Evolutionary conservation across 345 rosid species (phyloP).

Genomic region (Hibiscus syriacus): DNA sequence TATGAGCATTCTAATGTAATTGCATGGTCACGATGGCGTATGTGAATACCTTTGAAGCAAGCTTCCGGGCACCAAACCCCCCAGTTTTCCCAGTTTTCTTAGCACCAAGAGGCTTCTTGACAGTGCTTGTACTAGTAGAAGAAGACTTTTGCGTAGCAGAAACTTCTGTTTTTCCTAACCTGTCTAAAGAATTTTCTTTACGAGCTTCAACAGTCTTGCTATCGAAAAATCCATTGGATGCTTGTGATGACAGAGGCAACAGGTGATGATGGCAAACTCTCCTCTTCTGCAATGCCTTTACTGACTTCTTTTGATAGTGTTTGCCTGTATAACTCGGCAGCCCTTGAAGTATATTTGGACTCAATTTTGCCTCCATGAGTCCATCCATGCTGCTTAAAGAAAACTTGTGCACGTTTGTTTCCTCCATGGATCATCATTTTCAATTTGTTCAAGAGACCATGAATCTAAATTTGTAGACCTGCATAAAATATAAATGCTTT

Average conservation of each 20-base stretch:
- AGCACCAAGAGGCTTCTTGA: conserved; percentile 85
- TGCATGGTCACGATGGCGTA: neutral
- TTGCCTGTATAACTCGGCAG: conserved; percentile 87
- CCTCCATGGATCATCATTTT: conserved; percentile 81
- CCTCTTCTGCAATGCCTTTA: conserved; percentile 61
- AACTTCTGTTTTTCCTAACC: conserved; percentile 39
- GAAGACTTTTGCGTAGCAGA: conserved; percentile 49
- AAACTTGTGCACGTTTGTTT: conserved; percentile 80
- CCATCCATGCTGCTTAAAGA: conserved; percentile 99
- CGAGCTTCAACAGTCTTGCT: conserved; percentile 38
- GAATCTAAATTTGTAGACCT: conserved; percentile 98
- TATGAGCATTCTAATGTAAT: no score
- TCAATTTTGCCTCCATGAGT: conserved; percentile 80
- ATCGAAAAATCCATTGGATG: conserved; percentile 49
- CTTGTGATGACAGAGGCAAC: conserved; percentile 50
- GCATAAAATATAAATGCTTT: neutral
- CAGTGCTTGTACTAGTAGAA: conserved; percentile 38
- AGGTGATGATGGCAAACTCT: conserved; percentile 54
- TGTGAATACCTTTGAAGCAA: conserved; percentile 56
- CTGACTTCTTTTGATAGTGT: conserved; percentile 80
- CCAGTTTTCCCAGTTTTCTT: conserved; percentile 70
- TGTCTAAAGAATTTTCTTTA: conserved; percentile 39
- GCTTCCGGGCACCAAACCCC: conserved; percentile 92
- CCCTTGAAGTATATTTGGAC: conserved; percentile 96
- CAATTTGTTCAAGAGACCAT: conserved; percentile 85